Evolutionary conservation across 208 protist species (phyloP), one percentile per base, ranked within the genome.

Genomic region (Acanthamoeba polyphaga): DNA sequence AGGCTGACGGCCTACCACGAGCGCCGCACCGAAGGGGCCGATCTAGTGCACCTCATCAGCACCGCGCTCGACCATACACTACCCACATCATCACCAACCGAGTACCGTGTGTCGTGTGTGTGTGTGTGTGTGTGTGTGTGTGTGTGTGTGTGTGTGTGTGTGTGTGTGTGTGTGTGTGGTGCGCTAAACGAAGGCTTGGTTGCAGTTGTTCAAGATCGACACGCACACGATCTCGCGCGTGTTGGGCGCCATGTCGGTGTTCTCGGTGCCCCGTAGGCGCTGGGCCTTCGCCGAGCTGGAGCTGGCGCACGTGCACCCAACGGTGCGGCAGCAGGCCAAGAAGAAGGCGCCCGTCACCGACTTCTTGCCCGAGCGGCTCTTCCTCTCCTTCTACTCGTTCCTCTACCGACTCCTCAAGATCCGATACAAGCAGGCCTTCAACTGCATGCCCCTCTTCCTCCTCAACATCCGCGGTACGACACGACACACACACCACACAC

Each of bases 381-480:
- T 94, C 58, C 38, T 87, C 19, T 68, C 91, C n/a, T 94, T 85
- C 72, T 94, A 94, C 74, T 70, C 46, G 38, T 70, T 94, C 51
- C 72, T 94, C 64, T 84, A 66, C 51, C 43, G 70, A 7, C 34
- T 78, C 29, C 43, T 94, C 43, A 85, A 78, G 70, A 27, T 94
- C 8, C 91, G 91, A 3, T 55, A 27, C 58, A 80, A 78, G 29
- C 70, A 94, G n/a, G 85, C 91, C 49, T 85, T 94, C 72, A 78
- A 94, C 22, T 94, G 91, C 91, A 82, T 94, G 91, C 91, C 91
- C n/a, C 46, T 84, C 29, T 94, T 94, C 55, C 70, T 94, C 15
- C 55, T 53, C 51, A 94, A 94, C 74, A 94, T 94, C 29, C 46
- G 74, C 46, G 51, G 91, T 94, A 85, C 64, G 17, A 4, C 58